Conservation (phyloP, 306 rosid species). For the Cucurbita ficifolia region DNA sequence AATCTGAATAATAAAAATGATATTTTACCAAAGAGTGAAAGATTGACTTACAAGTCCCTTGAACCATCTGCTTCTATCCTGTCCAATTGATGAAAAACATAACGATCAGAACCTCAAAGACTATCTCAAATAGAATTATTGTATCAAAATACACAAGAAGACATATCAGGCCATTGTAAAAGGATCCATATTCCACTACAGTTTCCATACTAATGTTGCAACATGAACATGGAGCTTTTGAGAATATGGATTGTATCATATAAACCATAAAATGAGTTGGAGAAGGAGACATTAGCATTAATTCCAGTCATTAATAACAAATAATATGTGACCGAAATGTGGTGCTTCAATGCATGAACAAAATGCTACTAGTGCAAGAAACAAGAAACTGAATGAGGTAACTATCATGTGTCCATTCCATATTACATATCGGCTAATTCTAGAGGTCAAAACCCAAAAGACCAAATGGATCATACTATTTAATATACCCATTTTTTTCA, state of each 20-base stretch:
- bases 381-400: not conserved
- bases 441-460: not conserved
- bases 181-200: not conserved
- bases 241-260: not conserved
- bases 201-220: not conserved
- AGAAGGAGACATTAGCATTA: not conserved
- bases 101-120: slow-evolving; percentile 23
- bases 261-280: not conserved
- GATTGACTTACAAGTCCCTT: slow-evolving; percentile 56
- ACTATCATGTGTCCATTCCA: not conserved
- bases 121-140: not conserved
- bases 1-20: not conserved
- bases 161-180: not conserved
- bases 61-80: slow-evolving; percentile 81
- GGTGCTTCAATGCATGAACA: not conserved
- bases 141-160: not conserved
- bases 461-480: not conserved
- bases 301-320: not conserved
- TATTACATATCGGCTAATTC: not conserved
- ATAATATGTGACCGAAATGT: not conserved
- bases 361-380: not conserved
- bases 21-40: not conserved
- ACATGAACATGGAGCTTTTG: not conserved
- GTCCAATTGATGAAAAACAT: slow-evolving; percentile 23
- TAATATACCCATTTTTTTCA: not conserved